These are phyloP conservation scores for Lepiota brunneoincarnata DNA, from an alignment of 768 basidiomycete genomes.

Conservation along the genomic window DNA sequence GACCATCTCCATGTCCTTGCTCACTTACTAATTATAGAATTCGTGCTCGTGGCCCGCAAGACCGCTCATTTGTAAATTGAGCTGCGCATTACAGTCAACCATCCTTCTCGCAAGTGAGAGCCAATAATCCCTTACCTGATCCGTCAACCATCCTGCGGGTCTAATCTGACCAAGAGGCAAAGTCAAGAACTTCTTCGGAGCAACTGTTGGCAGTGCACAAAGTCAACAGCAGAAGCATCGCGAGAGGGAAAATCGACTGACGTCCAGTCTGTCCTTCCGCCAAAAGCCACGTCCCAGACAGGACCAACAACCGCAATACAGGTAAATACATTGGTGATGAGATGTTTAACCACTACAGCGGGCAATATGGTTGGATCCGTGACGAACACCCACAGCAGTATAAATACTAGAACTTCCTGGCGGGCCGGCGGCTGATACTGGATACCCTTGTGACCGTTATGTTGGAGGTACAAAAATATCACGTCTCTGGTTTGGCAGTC, in stretches of 20 bases:
- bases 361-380: not conserved
- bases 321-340: conserved; percentile 1
- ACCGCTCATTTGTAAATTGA: conserved; percentile 41
- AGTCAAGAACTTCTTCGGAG: conserved; percentile 39
- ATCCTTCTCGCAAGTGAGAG: not conserved
- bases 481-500: not conserved
- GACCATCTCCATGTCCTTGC: too few species aligned
- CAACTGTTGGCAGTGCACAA: conserved; percentile 25
- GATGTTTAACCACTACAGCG: not conserved
- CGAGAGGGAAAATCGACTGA: conserved; percentile 14
- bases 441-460: not conserved
- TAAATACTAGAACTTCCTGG: not conserved
- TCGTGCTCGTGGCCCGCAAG: conserved; percentile 43
- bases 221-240: not conserved
- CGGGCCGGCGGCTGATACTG: not conserved
- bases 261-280: conserved; percentile 22
- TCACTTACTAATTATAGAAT: conserved; percentile 36
- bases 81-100: conserved; percentile 18
- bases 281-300: conserved; percentile 1
- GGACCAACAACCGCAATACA: not conserved
- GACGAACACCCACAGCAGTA: not conserved
- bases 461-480: not conserved
- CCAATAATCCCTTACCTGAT: conserved; percentile 28
- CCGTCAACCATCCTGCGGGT: conserved; percentile 41
- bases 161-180: conserved; percentile 36